These are phyloP conservation scores for Phialophora chinensis DNA, from an alignment of 2,329 filamentous ascomycete species.

Conservation along the genomic window DNA sequence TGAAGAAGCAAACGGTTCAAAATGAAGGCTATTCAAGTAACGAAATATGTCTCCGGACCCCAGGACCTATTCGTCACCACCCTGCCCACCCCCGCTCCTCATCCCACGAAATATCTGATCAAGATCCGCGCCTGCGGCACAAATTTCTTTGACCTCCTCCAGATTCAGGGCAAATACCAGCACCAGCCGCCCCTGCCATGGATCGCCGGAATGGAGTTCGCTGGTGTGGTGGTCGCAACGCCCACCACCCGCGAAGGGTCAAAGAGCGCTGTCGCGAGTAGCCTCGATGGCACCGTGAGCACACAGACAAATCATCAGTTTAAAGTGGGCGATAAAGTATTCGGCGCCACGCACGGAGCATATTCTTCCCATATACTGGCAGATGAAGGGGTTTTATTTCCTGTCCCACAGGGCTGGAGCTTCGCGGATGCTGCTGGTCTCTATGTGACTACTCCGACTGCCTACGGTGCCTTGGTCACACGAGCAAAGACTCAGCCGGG, in stretches of 20 bases:
- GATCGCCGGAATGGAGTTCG: constrained; percentile 86
- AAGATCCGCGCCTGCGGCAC: constrained; percentile 84
- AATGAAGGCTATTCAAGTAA: constrained; percentile 41
- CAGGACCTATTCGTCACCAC: constrained; percentile 76
- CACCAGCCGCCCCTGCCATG: constrained; percentile 87
- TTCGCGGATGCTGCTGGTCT: constrained; percentile 85
- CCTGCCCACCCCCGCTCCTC: constrained; percentile 75
- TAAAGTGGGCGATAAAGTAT: constrained; percentile 80
- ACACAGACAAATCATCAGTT: constrained; percentile 61
- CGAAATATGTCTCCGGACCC: constrained; percentile 65
- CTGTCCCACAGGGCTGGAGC: constrained; percentile 80
- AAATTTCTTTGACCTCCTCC: constrained; percentile 97
- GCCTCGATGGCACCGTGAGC: constrained; percentile 42
- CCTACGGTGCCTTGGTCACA: constrained; percentile 80
- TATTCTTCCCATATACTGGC: constrained; percentile 79
- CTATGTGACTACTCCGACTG: constrained; percentile 90
- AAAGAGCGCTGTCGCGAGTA: constrained; percentile 42
- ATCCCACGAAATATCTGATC: constrained; percentile 79
- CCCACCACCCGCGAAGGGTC: constrained; percentile 53
- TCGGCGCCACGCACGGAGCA: constrained; percentile 83
- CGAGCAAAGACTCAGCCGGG: constrained; percentile 78
- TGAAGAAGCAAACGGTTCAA: constrained; percentile 1
- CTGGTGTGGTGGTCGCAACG: constrained; percentile 73
- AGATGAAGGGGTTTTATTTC: constrained; percentile 69
- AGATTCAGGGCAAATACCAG: constrained; percentile 95